A percentile compares a stretch with the other conserved stretches of the same genome.
Evolutionary conservation across 169 alveolate species (phyloP).

Genomic region (Cryptosporidium sp.): DNA sequence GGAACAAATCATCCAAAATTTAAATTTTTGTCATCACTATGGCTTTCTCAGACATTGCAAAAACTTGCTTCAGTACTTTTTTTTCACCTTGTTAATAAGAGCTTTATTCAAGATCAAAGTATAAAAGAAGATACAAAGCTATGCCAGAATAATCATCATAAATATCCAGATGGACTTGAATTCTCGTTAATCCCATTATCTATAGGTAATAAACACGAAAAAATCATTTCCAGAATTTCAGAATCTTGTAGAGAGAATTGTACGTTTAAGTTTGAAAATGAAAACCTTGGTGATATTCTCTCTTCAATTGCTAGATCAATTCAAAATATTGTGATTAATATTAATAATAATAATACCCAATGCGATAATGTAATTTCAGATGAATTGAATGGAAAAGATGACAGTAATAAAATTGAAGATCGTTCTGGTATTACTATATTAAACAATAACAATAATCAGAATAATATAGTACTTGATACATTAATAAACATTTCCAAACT

Average conservation of each 20-base stretch:
- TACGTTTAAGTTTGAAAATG: background rate
- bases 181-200: conserved; percentile 50
- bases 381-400: background rate
- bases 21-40: conserved; percentile 30
- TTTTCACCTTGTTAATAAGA: conserved; percentile 41
- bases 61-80: conserved; percentile 46
- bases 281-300: conserved; percentile 34
- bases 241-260: background rate
- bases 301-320: conserved; percentile 56
- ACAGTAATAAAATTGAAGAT: background rate
- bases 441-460: background rate
- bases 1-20: conserved; percentile 37
- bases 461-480: background rate
- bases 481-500: conserved; percentile 42
- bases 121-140: background rate
- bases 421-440: background rate
- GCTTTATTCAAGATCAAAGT: background rate
- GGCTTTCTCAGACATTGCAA: conserved; percentile 58
- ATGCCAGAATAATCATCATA: background rate
- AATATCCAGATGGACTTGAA: conserved; percentile 50
- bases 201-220: background rate
- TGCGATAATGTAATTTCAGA: background rate
- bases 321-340: conserved; percentile 17
- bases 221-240: background rate
- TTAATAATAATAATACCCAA: background rate